Conservation (phyloP, 148 eudicot genomes). For the Rhododendron henanense region DNA sequence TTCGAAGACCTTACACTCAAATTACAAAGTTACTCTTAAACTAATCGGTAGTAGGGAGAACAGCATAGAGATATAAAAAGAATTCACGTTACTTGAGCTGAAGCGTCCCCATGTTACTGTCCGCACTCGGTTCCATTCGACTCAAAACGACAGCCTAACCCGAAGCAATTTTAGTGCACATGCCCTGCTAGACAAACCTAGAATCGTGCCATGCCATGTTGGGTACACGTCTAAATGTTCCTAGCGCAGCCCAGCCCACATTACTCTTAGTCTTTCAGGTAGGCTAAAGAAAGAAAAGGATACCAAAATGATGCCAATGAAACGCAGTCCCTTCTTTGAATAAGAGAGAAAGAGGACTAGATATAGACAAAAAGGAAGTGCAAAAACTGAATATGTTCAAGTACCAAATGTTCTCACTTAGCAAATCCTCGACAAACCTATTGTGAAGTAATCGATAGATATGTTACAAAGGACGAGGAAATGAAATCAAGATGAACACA, state of each 20-base stretch:
- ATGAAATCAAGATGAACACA: not conserved
- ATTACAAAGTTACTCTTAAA: too few species aligned
- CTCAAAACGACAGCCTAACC: not conserved
- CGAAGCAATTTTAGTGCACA: not conserved
- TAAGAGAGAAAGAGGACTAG: not conserved
- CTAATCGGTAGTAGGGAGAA: not conserved
- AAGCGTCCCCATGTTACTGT: not conserved
- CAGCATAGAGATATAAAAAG: not conserved
- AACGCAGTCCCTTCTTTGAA: not conserved
- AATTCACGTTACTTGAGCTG: not conserved
- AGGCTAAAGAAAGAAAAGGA: not conserved
- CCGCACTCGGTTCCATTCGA: not conserved
- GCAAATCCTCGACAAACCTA: not conserved
- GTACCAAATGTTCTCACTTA: not conserved
- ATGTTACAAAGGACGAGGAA: not conserved
- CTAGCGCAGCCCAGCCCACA: not conserved
- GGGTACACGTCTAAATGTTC: not conserved
- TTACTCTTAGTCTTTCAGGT: not conserved
- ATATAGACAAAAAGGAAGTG: not conserved
- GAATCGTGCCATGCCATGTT: not conserved
- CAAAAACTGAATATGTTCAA: not conserved
- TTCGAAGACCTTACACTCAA: too few species aligned
- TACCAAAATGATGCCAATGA: not conserved
- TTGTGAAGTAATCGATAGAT: not conserved
- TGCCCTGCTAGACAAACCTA: not conserved